Conservation (phyloP, 83 land plant genomes). For the Diphasiastrum complanatum region DNA sequence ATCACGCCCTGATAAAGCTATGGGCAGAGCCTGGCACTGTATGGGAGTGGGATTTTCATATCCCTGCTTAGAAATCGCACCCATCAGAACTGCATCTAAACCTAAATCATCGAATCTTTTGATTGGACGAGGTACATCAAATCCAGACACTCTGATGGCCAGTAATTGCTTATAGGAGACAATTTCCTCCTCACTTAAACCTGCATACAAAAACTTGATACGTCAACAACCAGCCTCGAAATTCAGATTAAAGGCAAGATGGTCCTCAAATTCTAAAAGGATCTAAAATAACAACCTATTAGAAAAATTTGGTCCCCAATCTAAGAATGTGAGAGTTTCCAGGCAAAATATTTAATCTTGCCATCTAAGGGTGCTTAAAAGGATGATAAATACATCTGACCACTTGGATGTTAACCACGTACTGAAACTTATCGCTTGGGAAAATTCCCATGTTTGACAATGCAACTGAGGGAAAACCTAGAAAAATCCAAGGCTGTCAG, state of each 20-base stretch:
- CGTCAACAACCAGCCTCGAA: not conserved
- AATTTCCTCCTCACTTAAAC: slow-evolving; percentile 84
- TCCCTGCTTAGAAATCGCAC: slow-evolving; percentile 81
- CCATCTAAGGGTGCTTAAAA: no score
- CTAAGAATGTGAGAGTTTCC: no score
- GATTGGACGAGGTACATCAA: slow-evolving; percentile 84
- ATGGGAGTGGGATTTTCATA: slow-evolving; percentile 95
- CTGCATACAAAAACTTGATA: slow-evolving; percentile 33
- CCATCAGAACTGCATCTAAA: slow-evolving; percentile 58
- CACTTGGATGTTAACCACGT: no score
- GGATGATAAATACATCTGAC: no score
- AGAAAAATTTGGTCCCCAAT: not conserved
- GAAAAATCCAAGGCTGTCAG: no score
- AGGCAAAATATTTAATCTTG: no score
- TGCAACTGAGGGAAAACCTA: no score
- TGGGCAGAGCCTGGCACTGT: slow-evolving; percentile 86
- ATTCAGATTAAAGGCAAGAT: not conserved
- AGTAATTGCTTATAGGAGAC: slow-evolving; percentile 57
- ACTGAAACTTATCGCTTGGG: no score
- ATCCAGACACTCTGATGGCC: slow-evolving; percentile 82
- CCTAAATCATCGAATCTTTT: slow-evolving; percentile 81
- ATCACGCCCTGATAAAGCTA: slow-evolving; percentile 83
- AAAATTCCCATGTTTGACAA: no score
- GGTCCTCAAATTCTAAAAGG: not conserved
- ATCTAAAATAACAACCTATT: not conserved